Evolutionary conservation across 2,329 filamentous ascomycete species (phyloP).

Genomic region (Huntiella savannae): DNA sequence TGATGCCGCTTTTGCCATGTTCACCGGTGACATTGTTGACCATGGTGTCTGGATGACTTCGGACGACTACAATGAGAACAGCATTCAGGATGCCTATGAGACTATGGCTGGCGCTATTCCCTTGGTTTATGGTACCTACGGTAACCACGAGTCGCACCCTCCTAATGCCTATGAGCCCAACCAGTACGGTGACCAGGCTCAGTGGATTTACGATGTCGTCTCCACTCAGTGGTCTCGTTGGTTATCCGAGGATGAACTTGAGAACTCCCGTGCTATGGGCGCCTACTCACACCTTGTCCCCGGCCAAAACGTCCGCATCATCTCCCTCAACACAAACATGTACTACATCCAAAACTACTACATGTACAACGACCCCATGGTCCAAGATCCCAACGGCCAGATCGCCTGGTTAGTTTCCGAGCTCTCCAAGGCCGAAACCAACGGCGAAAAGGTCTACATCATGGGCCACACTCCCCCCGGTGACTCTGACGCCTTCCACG

Average conservation of each 20-base stretch:
- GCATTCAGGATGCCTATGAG: conserved; percentile 27
- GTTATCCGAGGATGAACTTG: conserved; percentile 22
- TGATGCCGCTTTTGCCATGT: conserved; percentile 33
- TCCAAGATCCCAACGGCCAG: conserved; percentile 31
- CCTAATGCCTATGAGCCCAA: conserved; percentile 30
- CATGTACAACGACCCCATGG: conserved; percentile 30
- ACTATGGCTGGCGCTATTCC: conserved; percentile 25
- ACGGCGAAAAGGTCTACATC: conserved; percentile 34
- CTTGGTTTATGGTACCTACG: conserved; percentile 31
- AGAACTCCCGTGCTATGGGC: conserved; percentile 22
- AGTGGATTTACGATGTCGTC: conserved; percentile 35
- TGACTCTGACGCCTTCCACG: conserved; percentile 29
- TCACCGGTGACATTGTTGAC: conserved; percentile 40
- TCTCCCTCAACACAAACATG: conserved; percentile 40
- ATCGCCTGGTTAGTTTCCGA: conserved; percentile 34
- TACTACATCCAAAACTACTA: conserved; percentile 41
- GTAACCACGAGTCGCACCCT: conserved; percentile 38
- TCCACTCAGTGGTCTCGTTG: conserved; percentile 27
- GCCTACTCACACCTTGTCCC: conserved; percentile 30
- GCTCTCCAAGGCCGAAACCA: conserved; percentile 32
- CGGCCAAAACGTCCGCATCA: conserved; percentile 31
- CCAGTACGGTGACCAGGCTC: conserved; percentile 21
- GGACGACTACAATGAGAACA: conserved; percentile 16
- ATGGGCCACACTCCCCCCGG: conserved; percentile 39
- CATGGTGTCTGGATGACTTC: conserved; percentile 30